Conservation (phyloP, 2,329 filamentous ascomycete species). For the Aplosporella prunicola region DNA sequence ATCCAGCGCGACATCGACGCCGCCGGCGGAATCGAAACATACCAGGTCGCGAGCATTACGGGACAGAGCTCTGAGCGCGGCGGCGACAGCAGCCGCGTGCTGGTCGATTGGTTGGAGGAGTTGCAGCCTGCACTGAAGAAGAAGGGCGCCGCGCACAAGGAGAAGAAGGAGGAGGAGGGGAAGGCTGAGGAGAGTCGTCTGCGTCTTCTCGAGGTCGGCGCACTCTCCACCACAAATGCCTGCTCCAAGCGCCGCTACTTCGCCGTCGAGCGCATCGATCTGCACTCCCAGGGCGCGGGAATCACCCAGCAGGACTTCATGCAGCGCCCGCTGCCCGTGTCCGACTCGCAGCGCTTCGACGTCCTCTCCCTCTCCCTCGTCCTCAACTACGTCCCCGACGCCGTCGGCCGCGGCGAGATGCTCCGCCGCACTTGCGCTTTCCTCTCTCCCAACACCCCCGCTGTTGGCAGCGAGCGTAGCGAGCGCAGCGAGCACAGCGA, state of each 20-base stretch:
- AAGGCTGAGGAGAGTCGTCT: slow-evolving; percentile 25
- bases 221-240: slow-evolving; percentile 73
- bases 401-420: slow-evolving; percentile 71
- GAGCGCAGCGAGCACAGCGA: slow-evolving; percentile 1
- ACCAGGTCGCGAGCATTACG: slow-evolving; percentile 53
- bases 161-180: slow-evolving; percentile 7
- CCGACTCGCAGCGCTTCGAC: slow-evolving; percentile 62
- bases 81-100: slow-evolving; percentile 52
- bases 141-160: neutral
- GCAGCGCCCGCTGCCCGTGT: slow-evolving; percentile 63
- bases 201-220: slow-evolving; percentile 78
- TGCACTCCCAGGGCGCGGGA: slow-evolving; percentile 73
- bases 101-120: slow-evolving; percentile 49
- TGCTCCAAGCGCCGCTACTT: slow-evolving; percentile 64
- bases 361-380: slow-evolving; percentile 87
- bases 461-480: neutral
- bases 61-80: slow-evolving; percentile 52
- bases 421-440: slow-evolving; percentile 39
- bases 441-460: too few species aligned
- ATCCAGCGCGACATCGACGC: slow-evolving; percentile 43
- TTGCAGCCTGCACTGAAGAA: slow-evolving; percentile 4
- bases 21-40: slow-evolving; percentile 50
- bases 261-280: slow-evolving; percentile 72
- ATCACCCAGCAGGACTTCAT: slow-evolving; percentile 93
- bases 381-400: slow-evolving; percentile 84